Base-by-base conservation (phyloP, 2,329 filamentous ascomycete genomes). In the Colletotrichum tofieldiae region DNA sequence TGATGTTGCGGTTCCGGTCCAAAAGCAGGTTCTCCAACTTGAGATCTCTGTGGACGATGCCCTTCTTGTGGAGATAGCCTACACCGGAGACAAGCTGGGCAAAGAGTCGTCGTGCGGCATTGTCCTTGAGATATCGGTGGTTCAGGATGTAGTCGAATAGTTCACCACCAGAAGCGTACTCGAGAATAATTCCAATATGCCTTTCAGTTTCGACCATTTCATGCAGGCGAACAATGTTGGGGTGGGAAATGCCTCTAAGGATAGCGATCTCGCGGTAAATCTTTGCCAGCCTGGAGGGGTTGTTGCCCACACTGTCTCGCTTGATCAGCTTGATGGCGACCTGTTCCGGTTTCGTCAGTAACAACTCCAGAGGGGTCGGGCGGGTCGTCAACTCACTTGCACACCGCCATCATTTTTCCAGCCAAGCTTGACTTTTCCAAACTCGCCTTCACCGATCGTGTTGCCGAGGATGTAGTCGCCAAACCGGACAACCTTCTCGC, bases 151-250 rank as follows among this genome's bases (percentile, higher is more conserved):
- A 98, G 83, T 99, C 96, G 82, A 99, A 99, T 3, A 99, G 90
- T 82, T 99, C 96, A 72, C 96, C 96, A 26, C 96, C 96, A 0
- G 96, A 99, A 6, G 96, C 96, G 81, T 99, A 99, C 83, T 99
- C 96, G 77, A 99, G 90, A 77, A 99, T 97, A 79, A 99, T 98
- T 75, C 96, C 96, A 82, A 98, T 99, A 78, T 98, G 95, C 75
- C 94, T 91, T 79, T 98, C 95, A 0, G 96, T 98, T 83, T 98
- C 96, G 39, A 98, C 95, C 94, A 99, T 98, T 84, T 99, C 97
- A 83, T 98, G 96, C 63, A 99, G 86, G 73, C 94, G 92, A 65
- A 99, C 96, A 80, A 99, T 99, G 81, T 99, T 99, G 26, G 96
- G 95, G 82, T 99, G 96, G 51, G 95, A 93, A 55, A 97, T 91